These are phyloP conservation scores for Vanilla planifolia DNA, from an alignment of 106 monocot species.

Conservation along the genomic window DNA sequence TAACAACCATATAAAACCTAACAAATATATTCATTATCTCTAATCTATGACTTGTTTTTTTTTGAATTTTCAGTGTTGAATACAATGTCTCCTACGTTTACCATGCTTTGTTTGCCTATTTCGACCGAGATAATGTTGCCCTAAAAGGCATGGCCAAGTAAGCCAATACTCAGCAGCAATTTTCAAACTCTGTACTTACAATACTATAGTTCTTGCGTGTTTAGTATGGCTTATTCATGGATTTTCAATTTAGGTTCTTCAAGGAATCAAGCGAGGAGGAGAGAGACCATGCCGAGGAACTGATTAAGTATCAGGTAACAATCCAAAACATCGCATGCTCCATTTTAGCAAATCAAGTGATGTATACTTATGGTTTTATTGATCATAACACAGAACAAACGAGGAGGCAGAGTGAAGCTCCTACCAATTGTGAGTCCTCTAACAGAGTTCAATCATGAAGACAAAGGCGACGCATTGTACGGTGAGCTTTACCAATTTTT, in stretches of 20 bases:
- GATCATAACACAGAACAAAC: conserved; percentile 56
- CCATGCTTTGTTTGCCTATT: conserved; percentile 77
- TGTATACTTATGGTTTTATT: neutral
- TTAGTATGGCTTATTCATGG: neutral
- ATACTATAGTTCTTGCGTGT: neutral
- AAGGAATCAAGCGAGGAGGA: conserved; percentile 47
- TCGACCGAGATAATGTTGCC: conserved; percentile 75
- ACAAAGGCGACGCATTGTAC: conserved; percentile 82
- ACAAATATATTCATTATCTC: neutral
- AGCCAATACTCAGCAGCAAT: conserved; percentile 9
- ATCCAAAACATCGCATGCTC: neutral
- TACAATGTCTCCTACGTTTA: conserved; percentile 67
- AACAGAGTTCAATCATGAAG: conserved; percentile 69
- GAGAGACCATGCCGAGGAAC: conserved; percentile 46
- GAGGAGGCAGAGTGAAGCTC: conserved; percentile 75
- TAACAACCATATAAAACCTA: no score
- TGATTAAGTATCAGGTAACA: conserved; percentile 61
- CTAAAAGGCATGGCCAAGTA: conserved; percentile 70
- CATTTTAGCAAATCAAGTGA: no score
- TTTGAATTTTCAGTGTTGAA: conserved; percentile 38
- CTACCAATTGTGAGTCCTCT: conserved; percentile 50
- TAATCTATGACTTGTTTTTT: neutral
- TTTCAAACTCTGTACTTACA: neutral
- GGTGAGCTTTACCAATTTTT: conserved; percentile 32
- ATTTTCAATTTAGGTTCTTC: neutral